Conservation (phyloP, 1,139 yeast species). For the Saccharomycopsis hybrid region DNA sequence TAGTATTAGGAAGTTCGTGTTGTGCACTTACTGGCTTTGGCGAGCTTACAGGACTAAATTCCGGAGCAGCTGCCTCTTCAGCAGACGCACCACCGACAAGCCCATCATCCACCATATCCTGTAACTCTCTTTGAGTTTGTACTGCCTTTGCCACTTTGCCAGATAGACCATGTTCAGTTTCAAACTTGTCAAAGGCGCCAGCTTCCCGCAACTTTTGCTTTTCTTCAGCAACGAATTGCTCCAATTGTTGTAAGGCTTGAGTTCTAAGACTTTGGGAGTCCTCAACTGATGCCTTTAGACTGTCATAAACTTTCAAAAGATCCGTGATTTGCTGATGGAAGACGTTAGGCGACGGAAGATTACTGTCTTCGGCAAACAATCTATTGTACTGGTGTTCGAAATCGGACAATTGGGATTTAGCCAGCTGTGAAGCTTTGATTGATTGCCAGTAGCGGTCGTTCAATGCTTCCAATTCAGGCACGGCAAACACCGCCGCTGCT, state of each 20-base stretch:
- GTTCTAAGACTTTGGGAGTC: too few relatives aligned
- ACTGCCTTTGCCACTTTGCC: conserved; percentile 39
- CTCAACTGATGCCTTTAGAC: background rate
- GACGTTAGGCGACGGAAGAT: conserved; percentile 17
- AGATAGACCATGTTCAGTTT: conserved; percentile 36
- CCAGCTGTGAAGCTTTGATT: background rate
- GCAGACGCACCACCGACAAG: conserved; percentile 33
- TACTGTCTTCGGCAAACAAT: conserved; percentile 14
- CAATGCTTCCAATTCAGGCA: conserved; percentile 9
- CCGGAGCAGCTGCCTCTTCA: conserved; percentile 19
- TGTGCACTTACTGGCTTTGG: conserved; percentile 6
- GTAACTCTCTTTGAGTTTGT: conserved; percentile 36
- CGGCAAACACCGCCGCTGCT: background rate
- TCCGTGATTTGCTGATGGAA: conserved; percentile 16
- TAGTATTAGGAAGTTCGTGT: conserved; percentile 21
- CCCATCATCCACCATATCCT: conserved; percentile 37
- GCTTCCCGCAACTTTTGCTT: conserved; percentile 12
- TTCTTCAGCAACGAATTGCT: conserved; percentile 6
- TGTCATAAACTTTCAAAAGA: conserved; percentile 11
- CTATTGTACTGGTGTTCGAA: conserved; percentile 28
- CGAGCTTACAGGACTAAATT: conserved; percentile 8
- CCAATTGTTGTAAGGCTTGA: conserved; percentile 24
- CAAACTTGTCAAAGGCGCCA: conserved; percentile 28
- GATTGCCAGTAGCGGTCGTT: conserved; percentile 2
- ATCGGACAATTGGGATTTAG: conserved; percentile 27